phyloP scores from a whole-genome alignment of 2,329 filamentous ascomycete genomes.

The Aspergillus fijiensis region DNA sequence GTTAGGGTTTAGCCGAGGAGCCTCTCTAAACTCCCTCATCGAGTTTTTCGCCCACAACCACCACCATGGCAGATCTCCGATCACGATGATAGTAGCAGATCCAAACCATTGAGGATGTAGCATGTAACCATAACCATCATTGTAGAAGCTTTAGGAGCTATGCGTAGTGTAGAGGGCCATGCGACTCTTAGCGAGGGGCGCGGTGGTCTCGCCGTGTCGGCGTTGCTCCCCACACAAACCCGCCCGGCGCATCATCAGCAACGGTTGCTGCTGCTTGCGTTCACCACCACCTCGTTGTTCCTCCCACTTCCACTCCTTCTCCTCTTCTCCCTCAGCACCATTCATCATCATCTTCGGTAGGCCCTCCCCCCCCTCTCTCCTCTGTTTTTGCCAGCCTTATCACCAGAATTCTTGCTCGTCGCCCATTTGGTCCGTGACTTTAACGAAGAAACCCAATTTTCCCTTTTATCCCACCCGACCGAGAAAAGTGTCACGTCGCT shows the following conservation, averaged over 20 bases:
- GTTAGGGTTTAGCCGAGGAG: slow-evolving; percentile 44
- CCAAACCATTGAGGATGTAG: slow-evolving; percentile 1
- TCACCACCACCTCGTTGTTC: slow-evolving; percentile 4
- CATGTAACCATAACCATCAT: slow-evolving; percentile 1
- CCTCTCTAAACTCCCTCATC: slow-evolving; percentile 24
- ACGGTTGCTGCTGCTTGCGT: not conserved
- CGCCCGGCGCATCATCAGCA: slow-evolving; percentile 22
- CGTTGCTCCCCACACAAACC: slow-evolving; percentile 18
- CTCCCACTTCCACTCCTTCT: slow-evolving; percentile 6
- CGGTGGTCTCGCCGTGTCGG: slow-evolving; percentile 5
- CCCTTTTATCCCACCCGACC: not conserved
- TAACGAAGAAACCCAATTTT: not conserved
- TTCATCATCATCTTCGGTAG: slow-evolving; percentile 5
- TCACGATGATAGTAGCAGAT: not conserved
- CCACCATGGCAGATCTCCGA: not conserved
- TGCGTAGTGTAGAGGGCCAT: slow-evolving; percentile 5
- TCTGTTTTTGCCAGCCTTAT: not conserved
- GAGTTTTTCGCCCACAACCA: slow-evolving; percentile 16
- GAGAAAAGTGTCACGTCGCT: not conserved
- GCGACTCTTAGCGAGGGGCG: slow-evolving; percentile 11
- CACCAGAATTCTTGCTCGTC: not conserved
- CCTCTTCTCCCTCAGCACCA: slow-evolving; percentile 5
- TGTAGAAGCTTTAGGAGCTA: not conserved
- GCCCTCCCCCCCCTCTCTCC: not conserved
- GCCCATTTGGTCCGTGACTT: not conserved